Base-by-base conservation (phyloP, 108 stramenopile species). In the Schizochytrium sp. region DNA sequence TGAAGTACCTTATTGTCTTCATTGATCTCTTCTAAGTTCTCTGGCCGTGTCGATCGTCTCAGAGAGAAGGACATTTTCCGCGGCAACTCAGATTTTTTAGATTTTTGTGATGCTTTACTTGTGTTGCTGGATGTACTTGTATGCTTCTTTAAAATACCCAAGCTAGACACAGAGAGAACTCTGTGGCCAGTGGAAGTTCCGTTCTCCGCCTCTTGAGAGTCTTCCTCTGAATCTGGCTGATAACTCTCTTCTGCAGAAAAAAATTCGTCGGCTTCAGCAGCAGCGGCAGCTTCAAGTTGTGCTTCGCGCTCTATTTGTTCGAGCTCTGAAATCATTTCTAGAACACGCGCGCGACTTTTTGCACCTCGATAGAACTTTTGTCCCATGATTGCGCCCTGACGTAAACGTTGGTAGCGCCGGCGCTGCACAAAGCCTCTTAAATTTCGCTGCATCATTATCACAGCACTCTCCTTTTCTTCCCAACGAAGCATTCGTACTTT, bases 361-460 rank as follows among this genome's bases (percentile, higher is more conserved):
- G 76, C 76, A 40, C 76, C 76, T 10, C 76, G 76, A 53, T 19
- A 83, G 45, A 83, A 28, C 47, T 50, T 83, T 40, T 83, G 76
- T 7, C 76, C 76, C 15, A 28, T 28, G 28, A 83, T 7, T 13
- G 76, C 76, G 12, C 50, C 76, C 53, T 83, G 8, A 7, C 76
- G 76, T 38, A 55, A 40, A 38, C 3, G 76, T 13, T 38, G 50
- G 5, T 19, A 55, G 76, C 28, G 47, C 10, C 53, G 47, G 50
- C 28, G 76, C 2, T 49, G 10, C 12, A 83, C 15, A 40, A 55
- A 40, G 45, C 50, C 47, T 13, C 76, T 17, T 12, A 83, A 5
- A 28, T 83, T 83, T 1, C 50, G 50, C 47, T 83, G 76, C 47
- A 83, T 47, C 17, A 49, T 0, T 8, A 2, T 47, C 3, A 40